phyloP scores from a whole-genome alignment of 495 filamentous ascomycete species.

The Geopyxis carbonaria region DNA sequence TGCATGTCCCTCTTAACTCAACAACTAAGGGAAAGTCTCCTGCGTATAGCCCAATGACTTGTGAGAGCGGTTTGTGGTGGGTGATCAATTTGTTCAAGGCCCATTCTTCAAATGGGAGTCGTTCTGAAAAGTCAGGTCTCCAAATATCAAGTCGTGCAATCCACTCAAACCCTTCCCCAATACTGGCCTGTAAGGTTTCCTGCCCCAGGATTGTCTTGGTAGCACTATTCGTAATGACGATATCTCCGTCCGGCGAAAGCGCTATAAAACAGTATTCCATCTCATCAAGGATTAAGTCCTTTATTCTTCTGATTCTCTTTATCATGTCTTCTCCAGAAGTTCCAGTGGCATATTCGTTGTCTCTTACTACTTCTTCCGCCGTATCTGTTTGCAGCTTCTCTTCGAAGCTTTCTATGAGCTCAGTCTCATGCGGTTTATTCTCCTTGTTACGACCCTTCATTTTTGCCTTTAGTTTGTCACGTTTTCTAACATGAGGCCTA shows the following conservation, averaged over 20 bases:
- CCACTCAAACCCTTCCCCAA: constrained; percentile 19
- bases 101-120: constrained; percentile 20
- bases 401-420: too few relatives aligned
- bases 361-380: neutral
- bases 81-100: constrained; percentile 17
- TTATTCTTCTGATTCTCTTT: constrained; percentile 10
- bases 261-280: constrained; percentile 22
- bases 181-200: constrained; percentile 9
- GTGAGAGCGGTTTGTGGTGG: constrained; percentile 3
- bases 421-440: too few relatives aligned
- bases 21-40: constrained; percentile 8
- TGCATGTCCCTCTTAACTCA: constrained; percentile 11
- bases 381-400: too few relatives aligned
- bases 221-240: constrained; percentile 20
- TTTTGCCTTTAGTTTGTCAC: constrained; percentile 2
- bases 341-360: neutral
- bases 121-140: constrained; percentile 19
- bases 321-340: constrained; percentile 11
- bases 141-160: constrained; percentile 18
- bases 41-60: constrained; percentile 11
- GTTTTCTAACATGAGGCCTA: too few relatives aligned
- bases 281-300: constrained; percentile 21
- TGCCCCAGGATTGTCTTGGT: constrained; percentile 14
- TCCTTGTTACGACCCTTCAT: neutral
- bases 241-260: constrained; percentile 16